Base-by-base conservation (phyloP, 2,329 filamentous ascomycete genomes). In the Fonsecaea nubica region DNA sequence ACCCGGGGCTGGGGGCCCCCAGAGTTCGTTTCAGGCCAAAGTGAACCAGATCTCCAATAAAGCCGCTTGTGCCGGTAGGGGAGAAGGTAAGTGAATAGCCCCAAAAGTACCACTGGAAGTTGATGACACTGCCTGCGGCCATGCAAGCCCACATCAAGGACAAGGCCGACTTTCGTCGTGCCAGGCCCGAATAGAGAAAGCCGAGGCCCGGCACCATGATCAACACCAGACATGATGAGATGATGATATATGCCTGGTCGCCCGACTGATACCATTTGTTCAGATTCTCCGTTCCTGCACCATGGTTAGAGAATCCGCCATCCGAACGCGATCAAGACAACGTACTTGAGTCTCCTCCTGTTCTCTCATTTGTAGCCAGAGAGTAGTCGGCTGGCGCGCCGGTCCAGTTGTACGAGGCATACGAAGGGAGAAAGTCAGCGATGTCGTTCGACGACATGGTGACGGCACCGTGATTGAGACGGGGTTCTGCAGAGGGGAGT, bases 61-160 rank as follows among this genome's bases (percentile, higher is more conserved):
- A 98, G 61, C 92, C 90, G 81, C 92, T 97, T 72, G 87, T 92
- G 4, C 90, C 91, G 13, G 88, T 88, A 52, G 86, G 84, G 75
- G 91, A 95, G 81, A 98, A 97, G 60, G 94, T 93, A 68, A 99
- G 85, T 13, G 94, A 97, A 80, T 97, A 99, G 42, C 95, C 95
- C 94, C 95, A 98, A 80, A 99, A 97, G 77, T 97, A 98, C 95
- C 95, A 99, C 82, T 99, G 95, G 83, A 99, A 97, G 64, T 92
- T 90, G 78, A 97, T 86, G 76, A 98, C 89, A 56, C 92, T 93
- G 77, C 91, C 91, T 55, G 93, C 95, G 78, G 91, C 94, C 92
- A 99, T 96, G 81, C 91, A 93, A 13, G 94, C 93, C 92, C 93
- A 98, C 76, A 99, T 95, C 84, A 98, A 90, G 71, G 93, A 97